Evolutionary conservation across 495 filamentous ascomycete genomes (phyloP), one percentile per base, ranked within the genome.

Genomic region (Hypoxylon rickii): DNA sequence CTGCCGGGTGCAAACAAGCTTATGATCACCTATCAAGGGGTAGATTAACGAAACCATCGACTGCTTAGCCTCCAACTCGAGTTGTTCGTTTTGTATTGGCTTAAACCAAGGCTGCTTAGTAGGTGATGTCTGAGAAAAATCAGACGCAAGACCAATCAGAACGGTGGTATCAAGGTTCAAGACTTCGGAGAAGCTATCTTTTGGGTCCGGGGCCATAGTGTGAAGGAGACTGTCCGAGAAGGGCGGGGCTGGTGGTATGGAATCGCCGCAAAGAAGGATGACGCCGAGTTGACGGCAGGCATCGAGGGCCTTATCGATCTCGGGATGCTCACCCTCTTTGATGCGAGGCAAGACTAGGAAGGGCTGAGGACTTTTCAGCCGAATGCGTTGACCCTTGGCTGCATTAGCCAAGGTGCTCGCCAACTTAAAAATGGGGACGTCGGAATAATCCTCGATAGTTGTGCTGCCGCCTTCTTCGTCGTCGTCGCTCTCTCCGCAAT

Each of bases 181-280:
- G 8, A 67, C 43, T 37, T 61, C 31, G 0, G 73, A 64, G 39
- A 73, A 62, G 13, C 48, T 58, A 39, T 43, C 46, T 18, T 66
- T 68, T 70, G 66, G 19, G 47, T 57, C 50, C 59, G 75, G 59
- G 72, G 74, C 62, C 80, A 83, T 69, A 32, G 36, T 43, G n/a
- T 61, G 66, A 1, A 79, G 79, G 26, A 78, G 75, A 33, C 72
- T 56, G 44, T 79, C 76, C 0, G 80, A 72, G 18, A 82, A 44
- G 21, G 57, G 56, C n/a, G 44, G 47, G 19, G 57, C 50, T 5
- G 56, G 46, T 19, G 57, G 20, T 34, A 56, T 10, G 8, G 48
- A 34, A 32, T 69, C 46, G 36, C 54, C 39, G 45, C 66, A 69
- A 5, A 62, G 41, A n/a, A 61, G 20, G 6, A 15, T 44, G 12